Base-by-base conservation (phyloP, 2,329 filamentous ascomycete genomes). In the Penicillium verrucosum region DNA sequence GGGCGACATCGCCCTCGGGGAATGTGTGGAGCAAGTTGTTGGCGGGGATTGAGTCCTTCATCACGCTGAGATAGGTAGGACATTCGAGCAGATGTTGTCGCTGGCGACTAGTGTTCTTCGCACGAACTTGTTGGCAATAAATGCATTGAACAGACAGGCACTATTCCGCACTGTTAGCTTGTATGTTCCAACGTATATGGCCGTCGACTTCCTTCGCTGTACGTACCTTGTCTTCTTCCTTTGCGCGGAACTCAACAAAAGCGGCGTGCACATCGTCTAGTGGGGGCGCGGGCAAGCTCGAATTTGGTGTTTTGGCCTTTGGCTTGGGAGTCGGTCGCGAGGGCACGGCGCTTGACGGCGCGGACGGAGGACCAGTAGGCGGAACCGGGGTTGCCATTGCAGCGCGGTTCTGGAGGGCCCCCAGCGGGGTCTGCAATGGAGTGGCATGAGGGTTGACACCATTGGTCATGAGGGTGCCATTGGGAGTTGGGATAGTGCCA, bases 41-140 rank as follows among this genome's bases (percentile, higher is more conserved):
- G 50, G 79, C 78, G 30, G 78, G 78, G 42, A 80, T 80, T 1
- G 77, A 78, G 56, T 81, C 78, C 61, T 80, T 80, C 78, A 81
- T 80, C 37, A 80, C 78, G 62, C 78, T 80, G 21, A 80, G 74
- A 58, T 81, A 81, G 50, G 77, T 79, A 6, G 75, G 72, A 49
- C 77, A 80, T 65, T 80, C 77, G n/a, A 79, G 68, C 25, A 80
- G 68, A 64, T 80, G 77, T 60, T 80, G 77, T 36, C 77, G 76
- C 63, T 80, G 77, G 59, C 77, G 73, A 63, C 77, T 79, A n/a
- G 77, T 80, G 58, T 80, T 80, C 67, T 80, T 80, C 9, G 77
- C 77, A 63, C 77, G 73, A 45, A 80, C 76, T 65, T 79, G 77
- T 60, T 80, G 77, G 66, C 77, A 80, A 63, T 79, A 80, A 54